Conservation (phyloP, 768 basidiomycete species). For the Suillus subalutaceus region DNA sequence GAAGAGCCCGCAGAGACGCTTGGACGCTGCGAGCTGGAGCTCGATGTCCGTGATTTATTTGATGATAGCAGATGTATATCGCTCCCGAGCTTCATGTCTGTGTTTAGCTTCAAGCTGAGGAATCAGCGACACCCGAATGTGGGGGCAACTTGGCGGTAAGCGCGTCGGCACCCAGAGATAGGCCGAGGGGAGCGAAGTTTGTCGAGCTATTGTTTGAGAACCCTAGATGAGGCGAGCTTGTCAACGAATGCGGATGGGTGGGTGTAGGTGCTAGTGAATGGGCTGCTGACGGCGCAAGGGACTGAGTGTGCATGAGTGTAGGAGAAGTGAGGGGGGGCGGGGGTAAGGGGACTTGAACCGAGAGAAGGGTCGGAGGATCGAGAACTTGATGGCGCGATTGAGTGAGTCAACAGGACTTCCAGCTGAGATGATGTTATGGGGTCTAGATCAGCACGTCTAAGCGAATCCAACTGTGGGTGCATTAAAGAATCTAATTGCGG, state of each 20-base stretch:
- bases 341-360: slow-evolving; percentile 8
- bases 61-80: not conserved
- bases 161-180: slow-evolving; percentile 12
- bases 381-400: slow-evolving; percentile 18
- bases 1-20: slow-evolving; percentile 32
- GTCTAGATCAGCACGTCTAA: slow-evolving; percentile 31
- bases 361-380: slow-evolving; percentile 1
- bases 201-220: slow-evolving; percentile 28
- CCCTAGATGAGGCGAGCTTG: slow-evolving; percentile 29
- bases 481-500: slow-evolving; percentile 26
- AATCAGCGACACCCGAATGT: slow-evolving; percentile 3
- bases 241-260: slow-evolving; percentile 30
- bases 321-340: slow-evolving; percentile 29
- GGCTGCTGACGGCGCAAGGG: slow-evolving; percentile 20
- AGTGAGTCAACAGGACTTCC: slow-evolving; percentile 25
- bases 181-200: slow-evolving; percentile 20
- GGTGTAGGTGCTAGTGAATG: slow-evolving; percentile 25
- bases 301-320: slow-evolving; percentile 20
- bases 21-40: slow-evolving; percentile 29
- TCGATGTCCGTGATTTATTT: slow-evolving; percentile 26
- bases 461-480: slow-evolving; percentile 23
- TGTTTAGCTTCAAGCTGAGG: slow-evolving; percentile 22
- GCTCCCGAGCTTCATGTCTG: slow-evolving; percentile 13
- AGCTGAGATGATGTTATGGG: slow-evolving; percentile 28
- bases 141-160: slow-evolving; percentile 13